These are phyloP conservation scores for Nothophytophthora sp. DNA, from an alignment of 352 stramenopile species.

Conservation along the genomic window DNA sequence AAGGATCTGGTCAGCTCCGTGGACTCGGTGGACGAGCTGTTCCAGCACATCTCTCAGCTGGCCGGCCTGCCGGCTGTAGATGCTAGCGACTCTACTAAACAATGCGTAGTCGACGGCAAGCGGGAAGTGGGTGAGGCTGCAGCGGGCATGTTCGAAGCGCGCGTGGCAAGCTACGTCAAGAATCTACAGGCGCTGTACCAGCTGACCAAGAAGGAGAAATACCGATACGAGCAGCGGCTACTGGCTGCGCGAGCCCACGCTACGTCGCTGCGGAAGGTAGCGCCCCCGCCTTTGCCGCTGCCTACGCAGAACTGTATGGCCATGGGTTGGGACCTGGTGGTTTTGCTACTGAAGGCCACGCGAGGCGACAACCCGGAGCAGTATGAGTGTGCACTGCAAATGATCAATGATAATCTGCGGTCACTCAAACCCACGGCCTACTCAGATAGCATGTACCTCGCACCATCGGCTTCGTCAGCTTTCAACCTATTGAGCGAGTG, in stretches of 20 bases:
- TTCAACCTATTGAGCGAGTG: conserved; percentile 81
- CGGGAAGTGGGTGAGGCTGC: conserved; percentile 16
- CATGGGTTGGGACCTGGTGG: conserved; percentile 83
- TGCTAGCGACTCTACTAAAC: conserved; percentile 8
- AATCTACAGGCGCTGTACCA: conserved; percentile 75
- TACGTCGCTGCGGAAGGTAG: conserved; percentile 68
- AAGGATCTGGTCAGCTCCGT: conserved; percentile 76
- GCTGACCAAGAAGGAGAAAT: conserved; percentile 81
- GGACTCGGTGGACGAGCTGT: conserved; percentile 79
- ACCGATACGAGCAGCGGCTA: conserved; percentile 72
- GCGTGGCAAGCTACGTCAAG: conserved; percentile 71
- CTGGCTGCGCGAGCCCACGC: conserved; percentile 51
- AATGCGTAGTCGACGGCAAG: conserved; percentile 5
- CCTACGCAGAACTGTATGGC: conserved; percentile 84
- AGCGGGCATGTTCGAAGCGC: conserved; percentile 64
- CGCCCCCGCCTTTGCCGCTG: conserved; percentile 68
- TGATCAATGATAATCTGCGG: conserved; percentile 72
- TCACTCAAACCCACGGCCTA: conserved; percentile 81
- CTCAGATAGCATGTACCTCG: conserved; percentile 83
- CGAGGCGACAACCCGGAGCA: conserved; percentile 59
- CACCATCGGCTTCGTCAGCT: conserved; percentile 63
- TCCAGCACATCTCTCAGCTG: conserved; percentile 78
- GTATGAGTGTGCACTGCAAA: conserved; percentile 70
- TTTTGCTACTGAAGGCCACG: conserved; percentile 74
- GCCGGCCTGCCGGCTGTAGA: conserved; percentile 30